phyloP scores from a whole-genome alignment of 306 rosid genomes.

The Malus domestica region DNA sequence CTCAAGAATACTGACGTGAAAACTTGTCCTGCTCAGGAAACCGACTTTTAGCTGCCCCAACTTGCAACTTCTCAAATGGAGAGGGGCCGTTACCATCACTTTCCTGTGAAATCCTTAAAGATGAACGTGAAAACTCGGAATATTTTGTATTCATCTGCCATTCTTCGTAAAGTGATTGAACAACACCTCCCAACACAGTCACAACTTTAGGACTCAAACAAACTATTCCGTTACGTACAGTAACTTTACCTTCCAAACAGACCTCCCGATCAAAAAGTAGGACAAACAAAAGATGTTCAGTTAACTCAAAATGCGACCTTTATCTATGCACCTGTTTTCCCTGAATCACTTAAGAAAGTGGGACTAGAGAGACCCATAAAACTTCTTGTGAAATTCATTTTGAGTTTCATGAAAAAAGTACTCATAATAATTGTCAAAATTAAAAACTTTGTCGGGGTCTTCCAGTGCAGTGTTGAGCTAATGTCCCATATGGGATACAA shows the following conservation, averaged over 20 bases:
- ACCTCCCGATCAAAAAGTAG: conserved; percentile 46
- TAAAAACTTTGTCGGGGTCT: background rate
- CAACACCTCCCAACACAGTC: conserved; percentile 73
- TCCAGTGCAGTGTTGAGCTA: background rate
- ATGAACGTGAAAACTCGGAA: conserved; percentile 60
- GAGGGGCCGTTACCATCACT: conserved; percentile 71
- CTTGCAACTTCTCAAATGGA: conserved; percentile 80
- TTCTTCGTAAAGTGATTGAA: conserved; percentile 72
- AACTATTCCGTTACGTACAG: conserved; percentile 51
- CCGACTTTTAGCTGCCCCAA: conserved; percentile 23
- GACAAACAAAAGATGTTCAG: background rate
- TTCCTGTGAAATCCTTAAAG: conserved; percentile 50
- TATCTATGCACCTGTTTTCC: background rate
- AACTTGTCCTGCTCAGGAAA: too few relatives aligned
- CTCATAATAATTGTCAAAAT: background rate
- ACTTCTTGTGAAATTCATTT: background rate
- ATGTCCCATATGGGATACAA: background rate
- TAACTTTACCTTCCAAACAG: conserved; percentile 62
- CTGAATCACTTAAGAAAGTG: background rate
- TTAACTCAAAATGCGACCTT: too few relatives aligned
- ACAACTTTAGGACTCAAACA: conserved; percentile 66
- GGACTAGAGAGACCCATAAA: background rate
- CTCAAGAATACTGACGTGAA: too few relatives aligned
- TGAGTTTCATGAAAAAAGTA: too few relatives aligned
- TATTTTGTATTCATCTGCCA: conserved; percentile 88